Percentiles rank a stretch among this genome's conserved stretches.
Evolutionary conservation across 352 stramenopile genomes (phyloP).

Genomic region (Phytophthora meadii): DNA sequence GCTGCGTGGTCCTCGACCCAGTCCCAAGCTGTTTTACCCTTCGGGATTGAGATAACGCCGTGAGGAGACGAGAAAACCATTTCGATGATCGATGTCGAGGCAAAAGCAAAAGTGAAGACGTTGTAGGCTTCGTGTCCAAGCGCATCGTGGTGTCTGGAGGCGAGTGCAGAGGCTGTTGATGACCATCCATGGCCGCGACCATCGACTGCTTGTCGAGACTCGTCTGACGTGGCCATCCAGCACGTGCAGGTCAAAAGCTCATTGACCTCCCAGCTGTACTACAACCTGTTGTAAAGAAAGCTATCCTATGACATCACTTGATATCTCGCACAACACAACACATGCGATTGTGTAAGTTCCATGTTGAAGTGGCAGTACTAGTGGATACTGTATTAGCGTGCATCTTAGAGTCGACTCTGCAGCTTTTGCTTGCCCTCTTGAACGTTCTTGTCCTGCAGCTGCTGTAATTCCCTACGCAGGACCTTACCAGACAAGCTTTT

Average conservation of each 20-base stretch:
- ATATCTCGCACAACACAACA: conserved; percentile 3
- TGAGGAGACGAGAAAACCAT: conserved; percentile 59
- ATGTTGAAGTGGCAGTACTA: conserved; percentile 15
- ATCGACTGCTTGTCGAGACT: conserved; percentile 35
- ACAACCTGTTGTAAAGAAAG: conserved; percentile 12
- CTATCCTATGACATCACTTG: conserved; percentile 16
- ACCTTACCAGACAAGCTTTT: conserved; percentile 91
- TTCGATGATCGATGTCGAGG: conserved; percentile 5
- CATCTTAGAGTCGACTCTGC: conserved; percentile 17
- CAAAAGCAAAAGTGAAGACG: conserved; percentile 29
- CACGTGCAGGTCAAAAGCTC: conserved; percentile 11
- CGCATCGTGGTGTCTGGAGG: conserved; percentile 5
- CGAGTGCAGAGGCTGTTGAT: conserved; percentile 16
- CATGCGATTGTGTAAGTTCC: neutral
- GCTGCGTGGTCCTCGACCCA: conserved; percentile 45
- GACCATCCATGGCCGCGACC: conserved; percentile 12
- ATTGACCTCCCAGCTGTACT: conserved; percentile 30
- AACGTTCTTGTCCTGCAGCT: conserved; percentile 44
- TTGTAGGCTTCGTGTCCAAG: conserved; percentile 6
- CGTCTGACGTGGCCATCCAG: conserved; percentile 29
- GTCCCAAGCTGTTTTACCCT: conserved; percentile 48
- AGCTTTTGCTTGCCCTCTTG: conserved; percentile 21
- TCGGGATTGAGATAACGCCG: conserved; percentile 31
- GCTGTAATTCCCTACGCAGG: conserved; percentile 80
- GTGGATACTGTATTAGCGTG: conserved; percentile 7